Percentiles rank a stretch among this genome's conserved stretches.
phyloP scores from a whole-genome alignment of 2,329 filamentous ascomycete genomes.

The Botryotinia globosa region DNA sequence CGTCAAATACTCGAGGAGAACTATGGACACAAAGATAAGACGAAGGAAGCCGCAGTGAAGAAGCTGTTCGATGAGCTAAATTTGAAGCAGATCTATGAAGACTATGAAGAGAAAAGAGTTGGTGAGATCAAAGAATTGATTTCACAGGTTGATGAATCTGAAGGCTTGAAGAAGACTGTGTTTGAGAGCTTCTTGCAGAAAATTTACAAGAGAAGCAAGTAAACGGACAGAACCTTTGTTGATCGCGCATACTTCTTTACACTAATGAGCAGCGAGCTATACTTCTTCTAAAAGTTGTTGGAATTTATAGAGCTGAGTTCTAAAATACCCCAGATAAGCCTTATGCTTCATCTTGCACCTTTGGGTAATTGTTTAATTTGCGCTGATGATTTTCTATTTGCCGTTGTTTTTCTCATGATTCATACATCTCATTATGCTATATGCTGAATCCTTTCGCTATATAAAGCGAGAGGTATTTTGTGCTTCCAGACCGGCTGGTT shows the following conservation, averaged over 20 bases:
- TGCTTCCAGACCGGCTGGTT: not conserved
- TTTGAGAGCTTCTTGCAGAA: slow-evolving; percentile 90
- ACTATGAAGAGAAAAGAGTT: slow-evolving; percentile 86
- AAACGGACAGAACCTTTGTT: slow-evolving; percentile 39
- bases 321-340: slow-evolving; percentile 10
- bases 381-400: not conserved
- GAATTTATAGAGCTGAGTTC: not conserved
- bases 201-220: slow-evolving; percentile 98
- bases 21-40: slow-evolving; percentile 88
- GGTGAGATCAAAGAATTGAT: slow-evolving; percentile 76
- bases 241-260: not conserved
- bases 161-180: slow-evolving; percentile 84
- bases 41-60: slow-evolving; percentile 83
- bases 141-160: slow-evolving; percentile 74
- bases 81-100: slow-evolving; percentile 77
- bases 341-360: not conserved
- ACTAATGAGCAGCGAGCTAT: slow-evolving; percentile 2
- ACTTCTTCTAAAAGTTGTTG: not conserved
- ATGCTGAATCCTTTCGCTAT: not conserved
- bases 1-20: slow-evolving; percentile 83
- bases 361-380: slow-evolving; percentile 2
- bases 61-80: slow-evolving; percentile 81
- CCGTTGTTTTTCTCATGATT: not conserved
- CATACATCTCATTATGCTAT: not conserved
- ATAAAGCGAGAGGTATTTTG: not conserved